phyloP scores from a whole-genome alignment of 192 early-diverging fungal genomes.

The Linnemannia exigua region DNA sequence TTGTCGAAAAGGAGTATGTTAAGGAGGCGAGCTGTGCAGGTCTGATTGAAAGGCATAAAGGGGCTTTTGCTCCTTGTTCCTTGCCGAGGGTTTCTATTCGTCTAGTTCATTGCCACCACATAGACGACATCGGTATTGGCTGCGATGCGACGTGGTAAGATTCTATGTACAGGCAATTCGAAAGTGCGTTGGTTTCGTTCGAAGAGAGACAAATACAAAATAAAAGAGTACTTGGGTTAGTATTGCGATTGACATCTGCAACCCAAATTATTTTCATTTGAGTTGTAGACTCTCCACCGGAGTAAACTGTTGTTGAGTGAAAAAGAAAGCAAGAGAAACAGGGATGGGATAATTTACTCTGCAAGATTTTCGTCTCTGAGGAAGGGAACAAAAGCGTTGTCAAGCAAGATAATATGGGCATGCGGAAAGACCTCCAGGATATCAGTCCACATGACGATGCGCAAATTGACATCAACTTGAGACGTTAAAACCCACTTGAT shows the following conservation, averaged over 20 bases:
- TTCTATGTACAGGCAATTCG: background rate
- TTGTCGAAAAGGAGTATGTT: too few relatives aligned
- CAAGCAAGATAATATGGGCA: background rate
- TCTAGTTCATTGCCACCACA: background rate
- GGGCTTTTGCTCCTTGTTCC: too few relatives aligned
- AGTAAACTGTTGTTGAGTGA: background rate
- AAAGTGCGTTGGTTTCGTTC: background rate
- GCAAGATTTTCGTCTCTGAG: background rate
- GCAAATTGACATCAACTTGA: too few relatives aligned
- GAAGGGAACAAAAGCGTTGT: background rate
- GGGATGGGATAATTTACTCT: background rate
- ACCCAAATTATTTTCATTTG: background rate
- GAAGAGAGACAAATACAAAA: background rate
- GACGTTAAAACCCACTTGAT: background rate
- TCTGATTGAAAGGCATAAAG: too few relatives aligned
- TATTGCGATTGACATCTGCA: background rate
- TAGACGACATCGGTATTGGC: background rate
- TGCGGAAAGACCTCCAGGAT: background rate
- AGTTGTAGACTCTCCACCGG: background rate
- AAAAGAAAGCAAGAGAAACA: background rate
- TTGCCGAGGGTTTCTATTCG: background rate
- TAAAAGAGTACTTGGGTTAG: background rate
- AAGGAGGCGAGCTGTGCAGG: background rate
- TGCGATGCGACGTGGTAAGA: background rate
- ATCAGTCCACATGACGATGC: background rate